A percentile compares a stretch with the other conserved stretches of the same genome.
Evolutionary conservation across 352 stramenopile species (phyloP).

Genomic region (Phytophthora pini): DNA sequence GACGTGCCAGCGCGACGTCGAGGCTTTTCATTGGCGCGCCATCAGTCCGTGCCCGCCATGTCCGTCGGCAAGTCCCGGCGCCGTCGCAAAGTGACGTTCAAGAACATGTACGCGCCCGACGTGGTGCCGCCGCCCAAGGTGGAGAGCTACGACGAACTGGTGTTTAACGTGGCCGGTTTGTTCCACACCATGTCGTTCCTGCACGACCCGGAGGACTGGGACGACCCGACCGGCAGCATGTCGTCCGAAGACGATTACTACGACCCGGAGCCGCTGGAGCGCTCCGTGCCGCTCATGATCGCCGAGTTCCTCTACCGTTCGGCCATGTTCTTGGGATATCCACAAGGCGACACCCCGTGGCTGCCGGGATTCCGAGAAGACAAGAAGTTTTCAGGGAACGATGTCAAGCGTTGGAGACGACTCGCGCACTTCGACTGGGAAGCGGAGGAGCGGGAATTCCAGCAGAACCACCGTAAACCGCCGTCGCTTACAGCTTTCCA

Average conservation of each 20-base stretch:
- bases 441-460: conserved; percentile 51
- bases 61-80: conserved; percentile 26
- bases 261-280: conserved; percentile 48
- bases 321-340: conserved; percentile 70
- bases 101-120: conserved; percentile 50
- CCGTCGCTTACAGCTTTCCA: conserved; percentile 1
- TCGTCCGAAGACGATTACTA: conserved; percentile 26
- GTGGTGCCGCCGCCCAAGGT: conserved; percentile 42
- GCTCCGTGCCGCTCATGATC: conserved; percentile 81
- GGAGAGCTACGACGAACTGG: conserved; percentile 63
- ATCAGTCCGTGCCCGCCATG: conserved; percentile 27
- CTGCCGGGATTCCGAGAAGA: conserved; percentile 69
- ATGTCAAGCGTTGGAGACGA: conserved; percentile 78
- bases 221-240: conserved; percentile 33
- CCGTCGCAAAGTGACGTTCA: conserved; percentile 57
- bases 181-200: conserved; percentile 67
- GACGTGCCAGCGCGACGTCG: conserved; percentile 14
- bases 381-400: conserved; percentile 76
- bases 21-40: conserved; percentile 28
- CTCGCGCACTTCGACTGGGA: conserved; percentile 80
- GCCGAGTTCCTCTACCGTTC: conserved; percentile 82
- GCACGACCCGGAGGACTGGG: conserved; percentile 52
- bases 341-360: conserved; percentile 54
- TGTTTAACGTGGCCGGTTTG: conserved; percentile 62
- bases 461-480: conserved; percentile 20